Conservation (phyloP, 163 green algal genomes). For the Chloromonas sp. region DNA sequence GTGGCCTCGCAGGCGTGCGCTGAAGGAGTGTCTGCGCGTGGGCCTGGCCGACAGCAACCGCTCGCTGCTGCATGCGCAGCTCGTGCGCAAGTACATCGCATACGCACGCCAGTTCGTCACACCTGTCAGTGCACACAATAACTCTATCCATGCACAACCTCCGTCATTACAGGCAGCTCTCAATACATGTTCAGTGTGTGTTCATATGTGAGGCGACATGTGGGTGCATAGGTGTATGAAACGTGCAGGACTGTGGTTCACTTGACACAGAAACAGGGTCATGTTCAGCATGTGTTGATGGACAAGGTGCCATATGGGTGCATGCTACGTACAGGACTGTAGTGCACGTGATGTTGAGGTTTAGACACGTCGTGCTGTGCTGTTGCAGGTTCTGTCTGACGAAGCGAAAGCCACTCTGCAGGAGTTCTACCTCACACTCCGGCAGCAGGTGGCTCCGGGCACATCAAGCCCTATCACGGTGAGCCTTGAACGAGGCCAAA, state of each 20-base stretch:
- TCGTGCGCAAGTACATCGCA: slow-evolving; percentile 86
- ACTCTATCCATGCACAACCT: no score
- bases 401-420: slow-evolving; percentile 56
- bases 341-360: no score
- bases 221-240: no score
- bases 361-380: not conserved
- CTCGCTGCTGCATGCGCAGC: slow-evolving; percentile 22
- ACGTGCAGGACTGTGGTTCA: no score
- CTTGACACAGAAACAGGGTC: no score
- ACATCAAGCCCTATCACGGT: slow-evolving; percentile 60
- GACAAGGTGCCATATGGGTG: no score
- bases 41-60: slow-evolving; percentile 18
- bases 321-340: no score
- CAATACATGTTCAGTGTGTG: no score
- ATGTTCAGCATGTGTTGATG: no score
- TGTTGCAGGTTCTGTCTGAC: slow-evolving; percentile 56
- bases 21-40: slow-evolving; percentile 44
- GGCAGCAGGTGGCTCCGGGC: slow-evolving; percentile 35
- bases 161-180: no score
- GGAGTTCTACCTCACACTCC: slow-evolving; percentile 79
- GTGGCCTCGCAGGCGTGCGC: slow-evolving; percentile 10
- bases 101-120: slow-evolving; percentile 61
- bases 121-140: slow-evolving; percentile 15
- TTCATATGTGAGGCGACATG: no score
- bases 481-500: not conserved